Evolutionary conservation across 306 rosid genomes (phyloP), one percentile per base, ranked within the genome.

Genomic region (Phaseolus lunatus): DNA sequence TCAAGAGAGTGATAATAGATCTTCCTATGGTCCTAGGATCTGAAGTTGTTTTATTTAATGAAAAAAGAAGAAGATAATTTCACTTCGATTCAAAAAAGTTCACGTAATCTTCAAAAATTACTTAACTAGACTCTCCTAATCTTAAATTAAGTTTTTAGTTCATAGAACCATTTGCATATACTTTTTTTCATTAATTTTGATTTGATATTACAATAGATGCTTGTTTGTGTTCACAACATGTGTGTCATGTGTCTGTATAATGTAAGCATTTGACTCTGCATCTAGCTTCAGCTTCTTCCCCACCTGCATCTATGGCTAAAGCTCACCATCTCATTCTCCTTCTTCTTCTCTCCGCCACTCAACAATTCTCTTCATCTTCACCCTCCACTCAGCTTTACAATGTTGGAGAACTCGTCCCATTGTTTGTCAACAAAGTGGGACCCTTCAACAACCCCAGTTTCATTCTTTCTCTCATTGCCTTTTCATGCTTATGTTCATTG

Each of bases 391-490:
- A 82, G 67, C 85, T 83, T 59, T 91, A 85, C 94, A 67, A 85
- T 81, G 84, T 91, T 1, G 91, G 88, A 78, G 87, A 90, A 57
- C 70, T 1, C 14, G 73, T 91, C 80, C 89, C 94, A 13, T 71
- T 91, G 0, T 90, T 87, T 72, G 93, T 90, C 85, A 94, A 94
- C 87, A 90, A 90, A 84, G 70, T 91, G 0, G 98, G 98, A 1
- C 96, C 98, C 81, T 83, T 94, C 80, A 85, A 77, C 89, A 91
- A 89, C 73, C 98, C 97, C 83, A 90, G 97, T 94, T 80, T 75
- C 29, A 50, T 59, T 59, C 26, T 23, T 15, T 70, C 49, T 44
- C 65, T 56, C 75, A 29, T 57, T 47, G 9, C 37, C 19, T 67
- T 72, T 24, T n/a, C 31, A 4, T 19, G 9, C 62, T 64, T 9